These are phyloP conservation scores for Phlegmacium glaucopus DNA, from an alignment of 768 basidiomycete species.

Conservation along the genomic window DNA sequence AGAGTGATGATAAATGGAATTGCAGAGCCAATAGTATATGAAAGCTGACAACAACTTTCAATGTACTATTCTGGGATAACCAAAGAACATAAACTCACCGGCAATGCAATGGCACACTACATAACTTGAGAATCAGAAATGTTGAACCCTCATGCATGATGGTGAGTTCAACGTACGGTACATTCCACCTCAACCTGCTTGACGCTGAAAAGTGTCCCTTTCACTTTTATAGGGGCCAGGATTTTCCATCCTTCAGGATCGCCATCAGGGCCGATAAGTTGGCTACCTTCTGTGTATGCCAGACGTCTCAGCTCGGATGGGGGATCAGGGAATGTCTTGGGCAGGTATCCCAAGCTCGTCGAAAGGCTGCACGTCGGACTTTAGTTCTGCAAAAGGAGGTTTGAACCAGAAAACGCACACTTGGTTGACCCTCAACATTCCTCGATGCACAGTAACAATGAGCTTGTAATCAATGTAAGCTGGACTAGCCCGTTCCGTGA, in stretches of 20 bases:
- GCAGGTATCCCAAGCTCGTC: constrained; percentile 31
- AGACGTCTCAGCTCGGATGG: constrained; percentile 33
- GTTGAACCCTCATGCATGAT: background rate
- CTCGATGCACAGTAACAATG: background rate
- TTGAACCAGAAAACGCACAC: background rate
- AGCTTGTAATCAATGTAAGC: background rate
- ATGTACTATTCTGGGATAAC: constrained; percentile 21
- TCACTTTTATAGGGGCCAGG: constrained; percentile 21
- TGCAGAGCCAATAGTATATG: constrained; percentile 47
- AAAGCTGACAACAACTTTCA: constrained; percentile 31
- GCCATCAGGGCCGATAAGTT: constrained; percentile 30
- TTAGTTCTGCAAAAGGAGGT: constrained; percentile 32
- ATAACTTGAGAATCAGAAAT: background rate
- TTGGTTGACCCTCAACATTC: background rate
- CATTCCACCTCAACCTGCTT: constrained; percentile 31
- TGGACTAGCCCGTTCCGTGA: background rate
- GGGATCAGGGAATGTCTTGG: constrained; percentile 26
- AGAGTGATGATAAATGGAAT: constrained; percentile 50
- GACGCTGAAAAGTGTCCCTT: constrained; percentile 31
- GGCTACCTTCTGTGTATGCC: constrained; percentile 29
- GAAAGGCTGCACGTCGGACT: constrained; percentile 41
- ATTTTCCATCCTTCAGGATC: constrained; percentile 39
- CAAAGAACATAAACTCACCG: constrained; percentile 16
- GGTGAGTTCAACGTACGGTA: constrained; percentile 20
- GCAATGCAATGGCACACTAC: constrained; percentile 48